Percentiles rank a stretch among this genome's conserved stretches.
These are phyloP conservation scores for Pancytospora philotis DNA, from an alignment of 371 early-diverging fungal species.

Conservation along the genomic window DNA sequence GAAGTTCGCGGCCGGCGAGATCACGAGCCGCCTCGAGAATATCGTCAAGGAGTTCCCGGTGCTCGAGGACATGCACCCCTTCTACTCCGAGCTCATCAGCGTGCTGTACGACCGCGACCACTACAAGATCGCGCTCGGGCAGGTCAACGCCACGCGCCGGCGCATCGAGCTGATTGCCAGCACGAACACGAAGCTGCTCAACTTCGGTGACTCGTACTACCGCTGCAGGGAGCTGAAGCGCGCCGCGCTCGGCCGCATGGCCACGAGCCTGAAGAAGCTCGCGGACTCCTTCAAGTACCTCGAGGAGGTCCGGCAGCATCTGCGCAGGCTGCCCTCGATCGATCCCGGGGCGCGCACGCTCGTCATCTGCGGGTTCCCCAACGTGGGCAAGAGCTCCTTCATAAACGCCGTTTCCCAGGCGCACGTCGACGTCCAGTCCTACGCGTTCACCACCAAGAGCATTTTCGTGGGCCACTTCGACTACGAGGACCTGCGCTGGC, in stretches of 20 bases:
- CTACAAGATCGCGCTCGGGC: slow-evolving; percentile 97
- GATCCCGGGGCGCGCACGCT: slow-evolving; percentile 96
- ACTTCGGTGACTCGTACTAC: slow-evolving; percentile 97
- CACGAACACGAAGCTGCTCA: slow-evolving; percentile 88
- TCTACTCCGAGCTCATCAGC: slow-evolving; percentile 98
- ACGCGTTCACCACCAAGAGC: slow-evolving; percentile 99
- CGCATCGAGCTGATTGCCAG: slow-evolving; percentile 85
- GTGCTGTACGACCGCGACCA: slow-evolving; percentile 99
- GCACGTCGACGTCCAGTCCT: slow-evolving; percentile 98
- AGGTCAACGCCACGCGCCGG: slow-evolving; percentile 88
- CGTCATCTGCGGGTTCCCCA: slow-evolving; percentile 97
- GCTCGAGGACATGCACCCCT: slow-evolving; percentile 98
- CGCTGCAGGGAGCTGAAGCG: slow-evolving; percentile 97
- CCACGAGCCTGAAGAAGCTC: slow-evolving; percentile 94
- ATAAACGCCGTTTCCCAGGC: slow-evolving; percentile 98
- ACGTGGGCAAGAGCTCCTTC: slow-evolving; percentile 98
- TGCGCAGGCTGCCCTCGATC: slow-evolving; percentile 87
- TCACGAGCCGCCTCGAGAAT: slow-evolving; percentile 79
- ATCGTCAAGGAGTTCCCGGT: slow-evolving; percentile 93
- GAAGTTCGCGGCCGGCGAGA: slow-evolving; percentile 82
- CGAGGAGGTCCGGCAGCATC: slow-evolving; percentile 97
- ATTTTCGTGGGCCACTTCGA: slow-evolving; percentile 99
- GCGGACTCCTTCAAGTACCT: slow-evolving; percentile 90
- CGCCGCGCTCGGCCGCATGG: slow-evolving; percentile 96
- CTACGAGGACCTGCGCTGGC: slow-evolving; percentile 97